Base-by-base conservation (phyloP, 2,329 filamentous ascomycete species). In the Curvularia verruculosa region DNA sequence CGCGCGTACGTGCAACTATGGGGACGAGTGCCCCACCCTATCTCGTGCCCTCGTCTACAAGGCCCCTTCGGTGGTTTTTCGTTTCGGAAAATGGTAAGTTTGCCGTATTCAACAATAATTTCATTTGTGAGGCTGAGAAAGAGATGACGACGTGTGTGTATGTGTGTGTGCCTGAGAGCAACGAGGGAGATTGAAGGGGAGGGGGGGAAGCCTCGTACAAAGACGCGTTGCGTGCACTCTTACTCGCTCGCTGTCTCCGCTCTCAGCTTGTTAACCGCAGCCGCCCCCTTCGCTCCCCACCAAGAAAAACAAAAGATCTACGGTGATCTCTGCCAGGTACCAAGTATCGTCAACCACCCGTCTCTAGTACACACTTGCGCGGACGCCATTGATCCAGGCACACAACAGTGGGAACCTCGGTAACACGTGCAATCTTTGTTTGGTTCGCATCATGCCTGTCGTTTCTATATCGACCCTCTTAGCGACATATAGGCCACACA, bases 261-360 rank as follows among this genome's bases (percentile, higher is more conserved):
- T 43, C 43, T 48, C 49, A 45, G 48, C 43, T 47, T 48, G 43
- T 21, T 23, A 7, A 31, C 23, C 47, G 60, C 54, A n/a, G n/a
- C n/a, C n/a, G n/a, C n/a, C n/a, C n/a, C n/a, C n/a, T n/a, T n/a
- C 29, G 10, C 29, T 29, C 26, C 26, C 29, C 29, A 31, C 31
- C 5, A 36, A 36, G 12, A 36, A 36, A 36, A 46, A 54, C 49
- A 46, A 54, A 41, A 23, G 55, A 65, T 66, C 61, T 56, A 48
- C 43, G 52, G 49, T 58, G 59, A 65, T 63, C 58, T 53, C 52
- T 63, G 60, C 60, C 61, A 66, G 64, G 64, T 65, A 65, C 64
- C 54, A 39, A 54, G 49, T 18, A 19, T 41, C 34, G 36, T 53
- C 34, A n/a, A 41, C 31, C 24, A 26, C 36, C 18, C 26, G 12